Evolutionary conservation across 2,329 filamentous ascomycete genomes (phyloP), one percentile per base, ranked within the genome.

Genomic region (Colletotrichum falcatum): DNA sequence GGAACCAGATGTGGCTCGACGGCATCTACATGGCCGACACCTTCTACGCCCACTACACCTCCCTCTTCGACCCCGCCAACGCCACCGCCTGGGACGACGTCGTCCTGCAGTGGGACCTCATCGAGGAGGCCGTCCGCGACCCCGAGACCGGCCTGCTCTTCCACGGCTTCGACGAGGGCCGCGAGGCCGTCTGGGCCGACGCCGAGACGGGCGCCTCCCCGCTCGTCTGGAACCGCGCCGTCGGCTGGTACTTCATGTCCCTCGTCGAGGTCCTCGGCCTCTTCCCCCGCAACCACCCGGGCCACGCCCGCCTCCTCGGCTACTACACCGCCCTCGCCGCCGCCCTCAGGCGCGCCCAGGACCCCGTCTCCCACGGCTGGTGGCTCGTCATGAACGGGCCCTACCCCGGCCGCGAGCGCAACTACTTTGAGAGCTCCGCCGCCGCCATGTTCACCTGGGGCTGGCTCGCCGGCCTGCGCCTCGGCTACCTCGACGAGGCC

Each of bases 401-500:
- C 39, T 84, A 86, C 67, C 82, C 83, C 0, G 84, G 82, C 2
- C 74, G 77, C 59, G 74, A 82, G 61, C 87, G 87, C 9, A 90
- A 91, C 77, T 91, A 88, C 77, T 85, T 90, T 56, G 87, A 91
- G 79, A 87, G 85, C 46, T 88, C 87, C 33, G 88, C 84, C 12
- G 86, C 86, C 2, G 87, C 87, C 5, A 88, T 90, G 84, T 90
- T 89, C 74, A 82, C 83, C 1, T 88, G 86, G 67, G 83, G 85
- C 1, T 77, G 88, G 71, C 77, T 89, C 18, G 84, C 84, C 70
- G 88, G 78, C 11, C 56, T 80, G 0, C 74, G 76, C 18, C 73
- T 73, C 8, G 78, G 78, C 3, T 73, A 78, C 35, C 61, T 81
- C 11, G 74, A 78, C 8, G 54, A 74, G 66, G 49, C 64, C 12